Conservation (phyloP, 2,329 filamentous ascomycete species). For the Diaporthe amygdali region DNA sequence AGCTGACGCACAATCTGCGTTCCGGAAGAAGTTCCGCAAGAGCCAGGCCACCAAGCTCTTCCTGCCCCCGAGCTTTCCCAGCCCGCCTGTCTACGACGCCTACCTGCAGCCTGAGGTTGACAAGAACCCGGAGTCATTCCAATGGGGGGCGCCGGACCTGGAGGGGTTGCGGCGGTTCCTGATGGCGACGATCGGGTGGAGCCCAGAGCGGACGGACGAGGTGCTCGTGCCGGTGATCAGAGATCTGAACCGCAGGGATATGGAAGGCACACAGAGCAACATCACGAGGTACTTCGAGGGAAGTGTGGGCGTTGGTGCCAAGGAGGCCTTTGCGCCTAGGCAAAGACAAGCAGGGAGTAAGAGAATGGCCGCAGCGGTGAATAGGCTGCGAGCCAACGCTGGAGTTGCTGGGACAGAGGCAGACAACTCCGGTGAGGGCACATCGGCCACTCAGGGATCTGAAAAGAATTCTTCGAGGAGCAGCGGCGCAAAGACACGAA, state of each 20-base stretch:
- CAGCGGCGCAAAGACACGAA: conserved; percentile 30
- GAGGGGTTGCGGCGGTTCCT: conserved; percentile 83
- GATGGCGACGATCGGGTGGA: conserved; percentile 93
- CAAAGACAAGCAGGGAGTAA: conserved; percentile 71
- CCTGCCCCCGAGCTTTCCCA: conserved; percentile 80
- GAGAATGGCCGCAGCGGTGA: conserved; percentile 78
- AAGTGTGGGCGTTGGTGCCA: conserved; percentile 68
- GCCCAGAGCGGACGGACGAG: conserved; percentile 89
- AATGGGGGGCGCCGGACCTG: conserved; percentile 95
- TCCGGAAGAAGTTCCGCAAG: conserved; percentile 86
- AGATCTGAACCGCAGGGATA: conserved; percentile 89
- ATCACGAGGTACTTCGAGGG: conserved; percentile 94
- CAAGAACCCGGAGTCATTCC: conserved; percentile 75
- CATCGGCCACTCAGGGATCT: neutral
- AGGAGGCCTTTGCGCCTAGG: conserved; percentile 72
- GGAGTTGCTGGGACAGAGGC: conserved; percentile 28
- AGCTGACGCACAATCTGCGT: conserved; percentile 64
- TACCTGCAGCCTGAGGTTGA: conserved; percentile 91
- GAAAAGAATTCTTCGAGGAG: conserved; percentile 16
- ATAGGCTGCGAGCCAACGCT: conserved; percentile 63
- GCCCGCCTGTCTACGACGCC: conserved; percentile 76
- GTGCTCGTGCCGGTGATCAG: conserved; percentile 93
- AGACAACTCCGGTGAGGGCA: conserved; percentile 26
- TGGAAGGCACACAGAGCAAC: conserved; percentile 93
- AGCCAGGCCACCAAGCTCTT: conserved; percentile 84